A percentile compares a stretch with the other conserved stretches of the same genome.
Evolutionary conservation across 2,329 filamentous ascomycete species (phyloP).

Genomic region (Penicillium sp.): DNA sequence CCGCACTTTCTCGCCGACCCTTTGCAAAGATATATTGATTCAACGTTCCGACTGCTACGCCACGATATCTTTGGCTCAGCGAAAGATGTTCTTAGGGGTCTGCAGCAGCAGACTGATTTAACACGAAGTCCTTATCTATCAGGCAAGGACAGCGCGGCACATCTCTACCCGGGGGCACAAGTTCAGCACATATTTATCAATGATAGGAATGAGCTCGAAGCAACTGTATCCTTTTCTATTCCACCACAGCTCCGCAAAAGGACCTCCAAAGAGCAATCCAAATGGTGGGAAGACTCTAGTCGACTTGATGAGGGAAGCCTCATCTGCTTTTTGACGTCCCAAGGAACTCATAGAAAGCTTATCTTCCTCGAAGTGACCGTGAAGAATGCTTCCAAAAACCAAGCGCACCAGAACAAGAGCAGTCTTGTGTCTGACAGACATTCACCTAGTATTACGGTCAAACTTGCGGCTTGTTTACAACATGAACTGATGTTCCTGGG

Average conservation of each 20-base stretch:
- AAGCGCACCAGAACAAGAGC: background rate
- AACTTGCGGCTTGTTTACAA: constrained; percentile 5
- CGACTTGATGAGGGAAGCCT: constrained; percentile 10
- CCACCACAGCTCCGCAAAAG: constrained; percentile 4
- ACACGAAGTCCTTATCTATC: background rate
- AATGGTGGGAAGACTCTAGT: constrained; percentile 13
- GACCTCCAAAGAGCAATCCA: constrained; percentile 1
- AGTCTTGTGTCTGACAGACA: constrained; percentile 4
- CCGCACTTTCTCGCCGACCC: constrained; percentile 10
- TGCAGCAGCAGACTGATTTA: constrained; percentile 6
- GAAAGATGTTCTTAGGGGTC: constrained; percentile 8
- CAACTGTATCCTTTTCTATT: constrained; percentile 1
- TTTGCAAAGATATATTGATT: constrained; percentile 11
- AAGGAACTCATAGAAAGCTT: background rate
- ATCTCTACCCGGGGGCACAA: constrained; percentile 1
- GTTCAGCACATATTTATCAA: constrained; percentile 5
- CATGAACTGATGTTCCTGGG: background rate
- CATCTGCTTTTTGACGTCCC: constrained; percentile 2
- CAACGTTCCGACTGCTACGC: constrained; percentile 13
- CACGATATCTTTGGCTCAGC: constrained; percentile 10
- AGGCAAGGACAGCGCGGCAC: constrained; percentile 3
- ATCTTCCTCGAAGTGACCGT: constrained; percentile 9
- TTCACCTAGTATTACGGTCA: constrained; percentile 10
- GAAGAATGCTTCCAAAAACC: constrained; percentile 5
- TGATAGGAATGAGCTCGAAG: constrained; percentile 8